Evolutionary conservation across 106 monocot species (phyloP), one percentile per base, ranked within the genome.

Genomic region (Dendrobium nobile): DNA sequence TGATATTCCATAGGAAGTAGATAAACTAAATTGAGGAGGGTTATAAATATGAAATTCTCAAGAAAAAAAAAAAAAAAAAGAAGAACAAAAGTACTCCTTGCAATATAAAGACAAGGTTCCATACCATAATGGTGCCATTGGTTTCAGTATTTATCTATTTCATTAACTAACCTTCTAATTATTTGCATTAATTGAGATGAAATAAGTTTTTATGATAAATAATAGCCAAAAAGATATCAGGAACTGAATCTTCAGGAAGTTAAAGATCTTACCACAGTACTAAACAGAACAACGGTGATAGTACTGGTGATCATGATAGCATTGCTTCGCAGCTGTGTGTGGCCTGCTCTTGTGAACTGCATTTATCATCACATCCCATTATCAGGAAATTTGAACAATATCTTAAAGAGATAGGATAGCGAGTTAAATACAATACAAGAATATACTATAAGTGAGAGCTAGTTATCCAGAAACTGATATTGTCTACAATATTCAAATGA

Each of bases 241-340:
- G 56, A 56, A 56, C 13, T 16, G 13, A 8, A 56, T 3, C 0
- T 73, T 73, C 37, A 45, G 9, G 9, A 75, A 48, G 45, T 8
- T 48, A 11, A 48, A 47, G 27, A 15, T 9, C 77, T 86, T 82
- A 89, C 89, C 84, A 89, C 77, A 31, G 89, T 89, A 82, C 89
- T 89, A 79, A 89, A 89, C 6, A 89, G 89, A 84, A 89, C 89
- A 72, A 89, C 84, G 1, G 83, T 84, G 33, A 89, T 84, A 59
- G 89, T 89, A 54, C 89, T 89, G 55, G 89, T 89, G 42, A 89
- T 89, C 84, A 89, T 82, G 44, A 84, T 79, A 20, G 89, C 89
- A 79, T 89, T 86, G 76, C 77, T 78, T 42, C 79, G 72, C 79
- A 77, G 16, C 61, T 84, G 84, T 54, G 86, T 89, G 55, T 85